Base-by-base conservation (phyloP, 257 asterid genomes). In the Solanum commersonii region DNA sequence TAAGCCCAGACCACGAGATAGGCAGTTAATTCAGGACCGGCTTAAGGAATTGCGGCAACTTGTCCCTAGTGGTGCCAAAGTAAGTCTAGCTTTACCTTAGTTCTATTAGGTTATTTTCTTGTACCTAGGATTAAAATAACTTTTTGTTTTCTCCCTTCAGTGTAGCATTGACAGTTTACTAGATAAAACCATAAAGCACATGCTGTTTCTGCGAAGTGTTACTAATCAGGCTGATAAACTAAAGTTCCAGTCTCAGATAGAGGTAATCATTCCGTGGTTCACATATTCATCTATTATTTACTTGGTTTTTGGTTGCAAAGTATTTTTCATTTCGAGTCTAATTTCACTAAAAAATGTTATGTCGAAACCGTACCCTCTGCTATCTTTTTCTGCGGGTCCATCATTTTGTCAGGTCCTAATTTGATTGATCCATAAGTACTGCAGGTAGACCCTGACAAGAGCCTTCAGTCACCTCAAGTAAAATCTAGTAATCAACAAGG, bases 111-210 rank as follows among this genome's bases (percentile, higher is more conserved):
- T 20, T 82, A 18, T 65, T 49, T 18, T 49, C 22, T 46, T 46
- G 85, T 81, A 18, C 87, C 63, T 59, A 65, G 31, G 90, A 67
- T 89, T 87, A 72, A 86, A 85, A 67, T 88, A 67, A 86, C 83
- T 60, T 81, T 73, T 29, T 90, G 82, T 85, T 83, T 84, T 25
- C 16, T 86, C 56, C 59, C 85, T 91, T 87, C 98, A 97, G 99
- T 91, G 99, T 91, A 97, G 99, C 98, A 96, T 97, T 68, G 99
- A 97, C 84, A 96, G 99, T 87, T 97, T 97, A 85, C 95, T 97
- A 87, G 96, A 96, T 85, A 95, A 92, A 92, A 95, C 99, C 83
- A 90, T 96, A 91, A 96, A 95, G 71, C 99, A 97, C 92, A 94
- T 96, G 99, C 93, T 91, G 81, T 97, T 95, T 90, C 84, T 97